A percentile compares a stretch with the other conserved stretches of the same genome.
Conservation (phyloP, 495 filamentous ascomycete genomes). For the Massariosphaeria phaeospora region DNA sequence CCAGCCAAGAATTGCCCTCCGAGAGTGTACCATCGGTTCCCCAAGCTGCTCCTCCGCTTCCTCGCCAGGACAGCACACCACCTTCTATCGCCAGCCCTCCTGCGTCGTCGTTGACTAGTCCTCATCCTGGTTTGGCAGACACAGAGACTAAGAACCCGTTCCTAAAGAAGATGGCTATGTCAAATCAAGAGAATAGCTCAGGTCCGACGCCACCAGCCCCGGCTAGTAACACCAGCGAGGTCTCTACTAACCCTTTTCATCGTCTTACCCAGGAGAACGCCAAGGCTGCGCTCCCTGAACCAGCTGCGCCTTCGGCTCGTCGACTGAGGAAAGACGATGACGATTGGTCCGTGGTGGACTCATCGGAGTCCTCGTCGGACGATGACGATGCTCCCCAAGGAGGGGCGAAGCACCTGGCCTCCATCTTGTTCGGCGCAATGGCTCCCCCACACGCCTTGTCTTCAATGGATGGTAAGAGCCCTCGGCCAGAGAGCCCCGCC, state of each 20-base stretch:
- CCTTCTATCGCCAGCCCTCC: slow-evolving; percentile 36
- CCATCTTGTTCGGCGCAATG: slow-evolving; percentile 93
- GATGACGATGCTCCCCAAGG: slow-evolving; percentile 66
- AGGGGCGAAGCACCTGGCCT: slow-evolving; percentile 85
- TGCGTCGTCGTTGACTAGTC: slow-evolving; percentile 41
- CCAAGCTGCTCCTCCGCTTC: slow-evolving; percentile 26
- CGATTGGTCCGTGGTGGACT: slow-evolving; percentile 79
- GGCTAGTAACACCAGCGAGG: slow-evolving; percentile 41
- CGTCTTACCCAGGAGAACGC: slow-evolving; percentile 62
- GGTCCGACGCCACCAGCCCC: slow-evolving; percentile 38
- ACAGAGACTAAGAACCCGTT: slow-evolving; percentile 53
- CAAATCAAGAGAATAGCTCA: slow-evolving; percentile 34
- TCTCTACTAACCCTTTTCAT: slow-evolving; percentile 91
- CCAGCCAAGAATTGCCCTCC: slow-evolving; percentile 52
- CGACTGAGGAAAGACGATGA: slow-evolving; percentile 70
- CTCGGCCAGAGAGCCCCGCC: slow-evolving; percentile 30
- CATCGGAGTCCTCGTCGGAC: slow-evolving; percentile 59
- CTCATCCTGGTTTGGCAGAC: slow-evolving; percentile 45
- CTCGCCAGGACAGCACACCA: slow-evolving; percentile 30
- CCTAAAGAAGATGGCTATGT: slow-evolving; percentile 62
- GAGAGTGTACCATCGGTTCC: slow-evolving; percentile 37
- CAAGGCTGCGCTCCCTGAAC: slow-evolving; percentile 28
- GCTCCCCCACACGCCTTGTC: slow-evolving; percentile 85
- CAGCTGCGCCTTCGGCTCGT: slow-evolving; percentile 40
- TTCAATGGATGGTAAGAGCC: slow-evolving; percentile 64